Evolutionary conservation across 495 filamentous ascomycete genomes (phyloP).

Genomic region (Wilcoxina mikolae): DNA sequence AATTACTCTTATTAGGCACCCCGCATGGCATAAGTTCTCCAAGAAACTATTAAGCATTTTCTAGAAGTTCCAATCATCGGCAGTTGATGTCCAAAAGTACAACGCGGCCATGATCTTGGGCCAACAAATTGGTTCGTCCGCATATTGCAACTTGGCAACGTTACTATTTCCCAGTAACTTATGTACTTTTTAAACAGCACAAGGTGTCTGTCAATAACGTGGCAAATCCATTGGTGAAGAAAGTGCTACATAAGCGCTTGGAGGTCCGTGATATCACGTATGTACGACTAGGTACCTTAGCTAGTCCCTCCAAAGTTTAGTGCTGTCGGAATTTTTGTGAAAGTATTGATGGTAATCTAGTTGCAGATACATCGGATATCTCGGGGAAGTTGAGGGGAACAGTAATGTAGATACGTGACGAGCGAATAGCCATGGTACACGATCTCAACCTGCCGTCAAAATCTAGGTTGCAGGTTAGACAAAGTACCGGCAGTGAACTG

Average conservation of each 20-base stretch:
- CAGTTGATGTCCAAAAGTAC: neutral
- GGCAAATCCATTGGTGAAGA: neutral
- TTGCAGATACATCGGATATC: neutral
- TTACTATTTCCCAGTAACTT: neutral
- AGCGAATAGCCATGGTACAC: slow-evolving; percentile 4
- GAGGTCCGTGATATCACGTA: neutral
- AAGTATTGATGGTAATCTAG: neutral
- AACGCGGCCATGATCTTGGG: neutral
- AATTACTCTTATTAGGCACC: neutral
- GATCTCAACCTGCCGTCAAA: slow-evolving; percentile 2
- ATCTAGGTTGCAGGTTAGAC: neutral
- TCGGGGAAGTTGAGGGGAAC: neutral
- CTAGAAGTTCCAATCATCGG: neutral
- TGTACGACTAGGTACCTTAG: neutral
- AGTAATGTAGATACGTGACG: neutral
- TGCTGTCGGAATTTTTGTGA: neutral
- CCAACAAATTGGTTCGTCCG: neutral
- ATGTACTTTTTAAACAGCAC: no score
- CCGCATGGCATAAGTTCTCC: neutral
- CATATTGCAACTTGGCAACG: neutral
- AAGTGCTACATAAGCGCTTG: neutral
- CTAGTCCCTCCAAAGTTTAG: neutral
- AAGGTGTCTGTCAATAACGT: slow-evolving; percentile 6
- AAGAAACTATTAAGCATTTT: neutral
- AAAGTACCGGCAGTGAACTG: neutral